A percentile compares a stretch with the other conserved stretches of the same genome.
These are phyloP conservation scores for Dioscorea cayenensis DNA, from an alignment of 116 monocot genomes.

Conservation along the genomic window DNA sequence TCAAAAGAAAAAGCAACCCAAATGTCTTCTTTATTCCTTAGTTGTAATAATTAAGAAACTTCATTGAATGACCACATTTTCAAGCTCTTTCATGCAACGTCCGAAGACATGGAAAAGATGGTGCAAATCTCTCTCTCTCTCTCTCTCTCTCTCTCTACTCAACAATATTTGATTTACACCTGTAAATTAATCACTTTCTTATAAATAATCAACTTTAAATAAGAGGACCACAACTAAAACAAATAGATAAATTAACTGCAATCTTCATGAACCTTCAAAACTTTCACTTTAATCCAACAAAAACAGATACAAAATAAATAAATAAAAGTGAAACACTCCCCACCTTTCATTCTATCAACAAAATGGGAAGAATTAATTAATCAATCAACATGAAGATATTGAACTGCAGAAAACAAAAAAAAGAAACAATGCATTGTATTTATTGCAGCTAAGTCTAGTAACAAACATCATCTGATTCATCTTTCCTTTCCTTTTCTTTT, in stretches of 20 bases:
- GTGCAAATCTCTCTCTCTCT: slow-evolving; percentile 12
- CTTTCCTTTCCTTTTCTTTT: slow-evolving; percentile 19
- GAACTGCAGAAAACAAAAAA: not conserved
- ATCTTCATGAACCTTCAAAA: not conserved
- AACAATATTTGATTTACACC: not conserved
- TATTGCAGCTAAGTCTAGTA: slow-evolving; percentile 9
- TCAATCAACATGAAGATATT: not conserved
- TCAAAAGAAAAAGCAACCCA: not conserved
- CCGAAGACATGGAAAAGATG: slow-evolving; percentile 6
- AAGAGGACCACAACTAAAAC: not conserved
- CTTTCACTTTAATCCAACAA: not conserved
- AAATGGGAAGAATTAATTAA: not conserved
- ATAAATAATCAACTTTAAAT: not conserved
- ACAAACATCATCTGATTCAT: slow-evolving; percentile 3
- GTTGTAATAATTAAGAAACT: slow-evolving; percentile 15
- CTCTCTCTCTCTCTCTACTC: slow-evolving; percentile 25
- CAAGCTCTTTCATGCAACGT: slow-evolving; percentile 10
- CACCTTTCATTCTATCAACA: not conserved
- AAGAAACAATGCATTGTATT: slow-evolving; percentile 4
- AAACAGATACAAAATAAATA: slow-evolving; percentile 1
- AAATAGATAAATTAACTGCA: slow-evolving; percentile 5
- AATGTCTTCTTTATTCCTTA: not conserved
- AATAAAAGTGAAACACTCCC: not conserved
- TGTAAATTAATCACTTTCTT: not conserved
- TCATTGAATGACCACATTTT: slow-evolving; percentile 23